Percentiles rank a stretch among this genome's conserved stretches.
Conservation (phyloP, 306 rosid genomes). For the Inga oerstediana region DNA sequence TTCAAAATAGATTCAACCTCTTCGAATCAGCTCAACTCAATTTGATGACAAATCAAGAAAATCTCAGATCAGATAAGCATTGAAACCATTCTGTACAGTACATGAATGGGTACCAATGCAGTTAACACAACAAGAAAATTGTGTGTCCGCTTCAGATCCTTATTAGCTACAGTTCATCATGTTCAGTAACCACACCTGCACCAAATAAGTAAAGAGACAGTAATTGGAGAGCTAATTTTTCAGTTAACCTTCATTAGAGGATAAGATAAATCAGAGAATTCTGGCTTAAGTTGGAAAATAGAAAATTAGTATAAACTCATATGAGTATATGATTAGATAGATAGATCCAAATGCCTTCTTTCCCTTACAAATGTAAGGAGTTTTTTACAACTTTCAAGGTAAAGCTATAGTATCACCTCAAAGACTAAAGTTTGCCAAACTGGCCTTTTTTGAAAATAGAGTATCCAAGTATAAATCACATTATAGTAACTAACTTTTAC, state of each 20-base stretch:
- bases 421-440: neutral
- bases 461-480: neutral
- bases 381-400: too few species aligned
- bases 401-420: neutral
- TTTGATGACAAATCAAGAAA: neutral
- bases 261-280: constrained; percentile 14
- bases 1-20: neutral
- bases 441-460: neutral
- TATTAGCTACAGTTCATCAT: constrained; percentile 71
- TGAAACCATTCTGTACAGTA: neutral
- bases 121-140: neutral
- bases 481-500: too few species aligned
- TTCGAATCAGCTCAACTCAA: neutral
- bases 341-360: neutral
- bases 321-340: neutral
- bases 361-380: neutral
- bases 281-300: neutral
- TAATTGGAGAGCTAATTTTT: constrained; percentile 3
- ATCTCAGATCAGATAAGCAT: neutral
- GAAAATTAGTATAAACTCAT: neutral
- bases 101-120: neutral
- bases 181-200: constrained; percentile 56
- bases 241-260: constrained; percentile 9
- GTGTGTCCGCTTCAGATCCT: constrained; percentile 21
- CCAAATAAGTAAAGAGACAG: constrained; percentile 36